Percentiles rank a stretch among this genome's conserved stretches.
phyloP scores from a whole-genome alignment of 805 yeast species.

The Sugiyamaella marilandica region DNA sequence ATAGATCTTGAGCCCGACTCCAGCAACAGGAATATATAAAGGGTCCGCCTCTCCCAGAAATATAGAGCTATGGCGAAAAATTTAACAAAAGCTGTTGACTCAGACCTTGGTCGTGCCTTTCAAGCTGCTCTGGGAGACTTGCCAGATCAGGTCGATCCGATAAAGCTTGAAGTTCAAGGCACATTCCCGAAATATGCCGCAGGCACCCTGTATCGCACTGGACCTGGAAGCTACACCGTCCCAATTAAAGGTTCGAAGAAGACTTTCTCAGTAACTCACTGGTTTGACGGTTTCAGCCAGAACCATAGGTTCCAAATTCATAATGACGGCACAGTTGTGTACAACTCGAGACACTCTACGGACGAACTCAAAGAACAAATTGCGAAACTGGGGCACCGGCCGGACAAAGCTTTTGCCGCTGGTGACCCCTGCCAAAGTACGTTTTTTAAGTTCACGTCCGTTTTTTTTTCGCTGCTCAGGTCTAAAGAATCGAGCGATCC shows the following conservation, averaged over 20 bases:
- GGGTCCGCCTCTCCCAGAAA: no score
- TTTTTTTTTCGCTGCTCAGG: not conserved
- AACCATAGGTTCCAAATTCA: not conserved
- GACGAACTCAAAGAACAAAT: not conserved
- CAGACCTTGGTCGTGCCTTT: not conserved
- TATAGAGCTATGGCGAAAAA: no score
- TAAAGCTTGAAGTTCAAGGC: not conserved
- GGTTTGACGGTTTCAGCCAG: constrained; percentile 1
- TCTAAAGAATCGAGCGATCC: not conserved
- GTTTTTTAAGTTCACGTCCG: not conserved
- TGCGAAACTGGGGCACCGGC: not conserved
- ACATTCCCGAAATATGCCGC: not conserved
- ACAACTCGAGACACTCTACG: not conserved
- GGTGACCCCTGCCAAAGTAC: not conserved
- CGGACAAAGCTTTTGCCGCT: not conserved
- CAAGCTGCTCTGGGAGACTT: not conserved
- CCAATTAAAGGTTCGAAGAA: not conserved
- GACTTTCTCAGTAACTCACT: not conserved
- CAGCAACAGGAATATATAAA: no score
- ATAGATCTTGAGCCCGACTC: no score
- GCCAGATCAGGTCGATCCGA: not conserved
- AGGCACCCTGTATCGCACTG: not conserved
- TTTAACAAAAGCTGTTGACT: no score
- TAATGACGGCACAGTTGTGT: not conserved
- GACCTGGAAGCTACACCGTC: not conserved